Evolutionary conservation across 345 rosid species (phyloP).

Genomic region (Murraya paniculata): DNA sequence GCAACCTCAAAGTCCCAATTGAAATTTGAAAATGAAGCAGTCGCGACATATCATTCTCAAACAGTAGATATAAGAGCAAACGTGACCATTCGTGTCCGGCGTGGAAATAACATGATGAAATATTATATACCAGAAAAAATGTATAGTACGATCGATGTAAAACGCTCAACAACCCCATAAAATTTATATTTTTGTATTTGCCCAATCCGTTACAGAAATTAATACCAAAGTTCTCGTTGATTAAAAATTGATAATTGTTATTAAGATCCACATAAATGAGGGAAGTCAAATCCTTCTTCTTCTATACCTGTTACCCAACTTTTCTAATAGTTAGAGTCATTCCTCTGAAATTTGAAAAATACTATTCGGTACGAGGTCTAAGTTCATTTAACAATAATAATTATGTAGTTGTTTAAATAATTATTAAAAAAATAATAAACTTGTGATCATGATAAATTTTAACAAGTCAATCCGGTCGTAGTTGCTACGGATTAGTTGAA

Average conservation of each 20-base stretch:
- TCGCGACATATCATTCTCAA: too few relatives aligned
- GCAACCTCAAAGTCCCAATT: too few relatives aligned
- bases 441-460: neutral
- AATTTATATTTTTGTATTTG: neutral
- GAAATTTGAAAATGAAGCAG: too few relatives aligned
- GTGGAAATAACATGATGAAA: neutral
- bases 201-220: neutral
- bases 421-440: neutral
- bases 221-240: neutral
- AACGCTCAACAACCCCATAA: neutral
- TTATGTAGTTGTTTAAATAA: neutral
- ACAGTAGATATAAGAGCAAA: neutral
- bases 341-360: neutral
- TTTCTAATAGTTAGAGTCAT: neutral
- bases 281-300: neutral
- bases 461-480: neutral
- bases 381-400: neutral
- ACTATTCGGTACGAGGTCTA: neutral
- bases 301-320: neutral
- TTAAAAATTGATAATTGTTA: neutral
- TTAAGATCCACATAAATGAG: neutral
- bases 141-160: neutral
- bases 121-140: neutral
- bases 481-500: neutral
- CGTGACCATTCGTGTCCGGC: slow-evolving; percentile 4